Base-by-base conservation (phyloP, 2,329 filamentous ascomycete genomes). In the Fusarium keratoplasticum region DNA sequence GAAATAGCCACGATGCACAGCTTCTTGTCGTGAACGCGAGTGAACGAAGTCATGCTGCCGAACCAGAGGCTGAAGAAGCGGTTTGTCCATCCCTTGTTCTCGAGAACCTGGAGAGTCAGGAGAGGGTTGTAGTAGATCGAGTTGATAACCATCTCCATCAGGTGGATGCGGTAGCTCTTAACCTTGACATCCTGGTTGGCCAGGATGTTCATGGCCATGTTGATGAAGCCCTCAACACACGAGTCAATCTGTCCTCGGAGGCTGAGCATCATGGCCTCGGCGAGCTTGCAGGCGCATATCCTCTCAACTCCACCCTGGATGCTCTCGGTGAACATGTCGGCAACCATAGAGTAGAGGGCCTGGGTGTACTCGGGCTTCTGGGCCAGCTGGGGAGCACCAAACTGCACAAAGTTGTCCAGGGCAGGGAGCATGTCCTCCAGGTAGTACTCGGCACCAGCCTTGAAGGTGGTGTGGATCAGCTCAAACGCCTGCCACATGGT, bases 41-140 rank as follows among this genome's bases (percentile, higher is more conserved):
- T 94, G 85, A 99, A 98, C 79, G 91, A 92, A 72, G 97, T 93
- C 86, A 99, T 99, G 85, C 92, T 97, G 47, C 94, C 94, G 83
- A 99, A 99, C 96, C 96, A 99, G 68, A 97, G 86, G 84, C 94
- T 98, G 87, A 99, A 99, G 86, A 99, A 99, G 81, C 97, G 97
- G 85, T 98, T 98, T 8, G 96, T 98, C 96, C 95, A 98, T 70
- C 91, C 93, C 79, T 97, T 96, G 62, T 88, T 86, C 85, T 99
- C 96, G n/a, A 99, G 89, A 40, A 98, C 91, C 71, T 95, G 92
- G 25, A 99, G 89, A 27, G 95, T 90, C 69, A 98, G 88, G 52
- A 93, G 85, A 2, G 96, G 95, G 86, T 98, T 98, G 88, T 99
- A 99, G 88, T 98, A 97, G 78, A 98, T 95, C 64, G 94, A 92